Evolutionary conservation across 345 rosid species (phyloP).

Genomic region (Anacardium occidentale): DNA sequence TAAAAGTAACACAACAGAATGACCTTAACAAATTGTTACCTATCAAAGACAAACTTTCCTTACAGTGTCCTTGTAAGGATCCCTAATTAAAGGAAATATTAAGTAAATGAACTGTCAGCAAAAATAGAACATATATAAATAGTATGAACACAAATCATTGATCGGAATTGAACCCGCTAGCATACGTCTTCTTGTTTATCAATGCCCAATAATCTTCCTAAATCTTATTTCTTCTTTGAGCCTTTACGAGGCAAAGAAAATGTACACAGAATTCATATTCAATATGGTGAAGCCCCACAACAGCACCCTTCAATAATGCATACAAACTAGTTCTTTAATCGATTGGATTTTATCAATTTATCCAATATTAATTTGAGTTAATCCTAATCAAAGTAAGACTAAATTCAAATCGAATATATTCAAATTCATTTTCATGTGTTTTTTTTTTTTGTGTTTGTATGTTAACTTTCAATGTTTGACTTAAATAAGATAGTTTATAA

Average conservation of each 20-base stretch:
- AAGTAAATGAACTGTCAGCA: background rate
- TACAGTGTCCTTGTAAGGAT: background rate
- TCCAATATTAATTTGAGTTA: too few species aligned
- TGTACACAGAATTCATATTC: slow-evolving; percentile 3
- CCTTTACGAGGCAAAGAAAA: slow-evolving; percentile 35
- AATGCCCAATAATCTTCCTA: slow-evolving; percentile 92
- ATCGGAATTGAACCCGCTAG: background rate
- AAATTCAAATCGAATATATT: too few species aligned
- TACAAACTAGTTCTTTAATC: too few species aligned
- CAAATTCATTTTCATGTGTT: too few species aligned
- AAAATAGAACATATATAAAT: background rate
- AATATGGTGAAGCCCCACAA: too few species aligned
- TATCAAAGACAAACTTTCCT: background rate
- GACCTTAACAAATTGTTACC: background rate
- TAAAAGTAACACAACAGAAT: too few species aligned
- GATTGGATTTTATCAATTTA: too few species aligned
- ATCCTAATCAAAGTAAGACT: too few species aligned
- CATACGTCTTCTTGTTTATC: slow-evolving; percentile 26
- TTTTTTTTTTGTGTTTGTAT: too few species aligned
- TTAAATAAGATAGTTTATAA: too few species aligned
- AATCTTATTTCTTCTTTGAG: slow-evolving; percentile 57
- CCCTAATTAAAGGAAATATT: background rate
- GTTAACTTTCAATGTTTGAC: too few species aligned
- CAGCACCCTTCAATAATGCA: too few species aligned
- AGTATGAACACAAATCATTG: background rate